Percentiles rank a stretch among this genome's conserved stretches.
These are phyloP conservation scores for Globisporangium rhizosaccharum DNA, from an alignment of 352 stramenopile species.

Conservation along the genomic window DNA sequence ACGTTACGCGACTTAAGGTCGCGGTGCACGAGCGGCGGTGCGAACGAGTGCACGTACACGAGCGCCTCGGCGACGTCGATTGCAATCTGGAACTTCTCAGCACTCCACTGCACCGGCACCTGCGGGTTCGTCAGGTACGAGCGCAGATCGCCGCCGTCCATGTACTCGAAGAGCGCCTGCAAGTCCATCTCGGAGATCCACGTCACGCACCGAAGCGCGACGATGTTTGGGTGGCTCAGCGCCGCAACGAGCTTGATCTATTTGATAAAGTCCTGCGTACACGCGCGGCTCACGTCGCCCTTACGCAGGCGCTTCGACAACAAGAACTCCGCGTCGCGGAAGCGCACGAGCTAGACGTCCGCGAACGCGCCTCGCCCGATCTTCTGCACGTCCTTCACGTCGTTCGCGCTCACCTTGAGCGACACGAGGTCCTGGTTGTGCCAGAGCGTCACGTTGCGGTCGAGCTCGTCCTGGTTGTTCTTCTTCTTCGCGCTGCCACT, in stretches of 20 bases:
- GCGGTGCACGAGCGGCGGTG: constrained; percentile 30
- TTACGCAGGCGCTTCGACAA: constrained; percentile 24
- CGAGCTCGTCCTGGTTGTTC: no score
- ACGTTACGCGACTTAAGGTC: constrained; percentile 43
- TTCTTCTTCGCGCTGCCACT: no score
- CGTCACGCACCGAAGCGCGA: constrained; percentile 13
- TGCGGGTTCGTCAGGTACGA: constrained; percentile 3
- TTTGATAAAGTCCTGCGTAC: constrained; percentile 16
- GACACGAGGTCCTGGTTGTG: constrained; percentile 30
- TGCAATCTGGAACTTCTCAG: constrained; percentile 17
- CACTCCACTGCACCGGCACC: not conserved
- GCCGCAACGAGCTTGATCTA: constrained; percentile 12
- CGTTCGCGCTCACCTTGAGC: constrained; percentile 29
- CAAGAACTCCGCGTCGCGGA: constrained; percentile 20
- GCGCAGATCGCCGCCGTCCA: constrained; percentile 9
- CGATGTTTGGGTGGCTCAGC: constrained; percentile 17
- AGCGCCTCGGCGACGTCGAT: constrained; percentile 31
- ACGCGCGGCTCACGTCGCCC: not conserved
- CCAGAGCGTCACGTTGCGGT: constrained; percentile 22
- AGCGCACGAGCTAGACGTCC: constrained; percentile 42
- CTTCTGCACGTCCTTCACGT: constrained; percentile 44
- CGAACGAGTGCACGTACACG: constrained; percentile 47
- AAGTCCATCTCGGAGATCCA: constrained; percentile 10
- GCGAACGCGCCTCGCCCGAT: constrained; percentile 30
- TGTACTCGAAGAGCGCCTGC: constrained; percentile 15